These are phyloP conservation scores for Mortierella alpina DNA, from an alignment of 192 early-diverging fungal species.

Conservation along the genomic window DNA sequence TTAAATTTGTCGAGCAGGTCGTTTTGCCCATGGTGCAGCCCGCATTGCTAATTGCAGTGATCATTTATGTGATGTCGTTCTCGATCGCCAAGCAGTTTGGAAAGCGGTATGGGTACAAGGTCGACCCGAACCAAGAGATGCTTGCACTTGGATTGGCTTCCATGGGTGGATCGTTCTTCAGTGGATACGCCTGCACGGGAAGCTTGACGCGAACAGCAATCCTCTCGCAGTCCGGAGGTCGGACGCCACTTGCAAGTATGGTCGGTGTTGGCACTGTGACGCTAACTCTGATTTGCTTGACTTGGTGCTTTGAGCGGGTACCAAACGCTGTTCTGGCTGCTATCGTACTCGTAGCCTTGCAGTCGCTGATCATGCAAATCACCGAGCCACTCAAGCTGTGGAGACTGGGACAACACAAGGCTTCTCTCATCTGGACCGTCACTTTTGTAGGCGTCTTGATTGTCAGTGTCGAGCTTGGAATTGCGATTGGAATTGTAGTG, in stretches of 20 bases:
- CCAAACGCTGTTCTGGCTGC: slow-evolving; percentile 82
- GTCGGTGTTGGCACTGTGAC: slow-evolving; percentile 81
- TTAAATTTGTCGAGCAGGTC: slow-evolving; percentile 17
- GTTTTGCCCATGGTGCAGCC: slow-evolving; percentile 47
- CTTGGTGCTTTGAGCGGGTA: slow-evolving; percentile 85
- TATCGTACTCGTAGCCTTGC: slow-evolving; percentile 72
- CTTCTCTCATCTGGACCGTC: slow-evolving; percentile 26
- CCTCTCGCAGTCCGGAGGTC: slow-evolving; percentile 83
- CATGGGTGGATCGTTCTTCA: slow-evolving; percentile 48
- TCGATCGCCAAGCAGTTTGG: slow-evolving; percentile 54
- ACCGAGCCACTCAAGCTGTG: slow-evolving; percentile 41
- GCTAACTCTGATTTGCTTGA: slow-evolving; percentile 79
- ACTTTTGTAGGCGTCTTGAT: slow-evolving; percentile 33
- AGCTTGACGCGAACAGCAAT: slow-evolving; percentile 77
- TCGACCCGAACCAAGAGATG: slow-evolving; percentile 54
- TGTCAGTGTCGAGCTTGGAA: slow-evolving; percentile 34
- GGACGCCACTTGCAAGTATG: slow-evolving; percentile 79
- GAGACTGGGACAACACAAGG: slow-evolving; percentile 44
- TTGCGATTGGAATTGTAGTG: slow-evolving; percentile 37
- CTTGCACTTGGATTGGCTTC: slow-evolving; percentile 52
- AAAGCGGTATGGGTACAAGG: slow-evolving; percentile 50
- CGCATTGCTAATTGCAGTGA: slow-evolving; percentile 46
- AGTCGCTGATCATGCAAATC: slow-evolving; percentile 50
- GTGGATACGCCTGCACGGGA: slow-evolving; percentile 53
- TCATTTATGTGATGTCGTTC: slow-evolving; percentile 54